Evolutionary conservation across 805 yeast species (phyloP), one percentile per base, ranked within the genome.

Genomic region (Ascoidea tarda): DNA sequence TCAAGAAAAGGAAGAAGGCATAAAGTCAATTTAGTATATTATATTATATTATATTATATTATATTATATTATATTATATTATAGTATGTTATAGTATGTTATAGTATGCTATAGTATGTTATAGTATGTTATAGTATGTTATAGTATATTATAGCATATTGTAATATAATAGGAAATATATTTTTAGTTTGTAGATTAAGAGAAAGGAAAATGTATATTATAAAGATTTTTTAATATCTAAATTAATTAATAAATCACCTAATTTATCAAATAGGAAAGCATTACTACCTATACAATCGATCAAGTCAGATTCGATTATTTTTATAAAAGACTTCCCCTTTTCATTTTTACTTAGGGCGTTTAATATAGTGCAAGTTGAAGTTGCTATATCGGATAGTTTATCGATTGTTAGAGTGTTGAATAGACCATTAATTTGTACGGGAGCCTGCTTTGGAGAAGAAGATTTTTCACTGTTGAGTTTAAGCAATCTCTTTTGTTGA

Each of bases 321-420:
- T 52, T 54, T 33, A 54, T n/a, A 16, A 54, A 46, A 28, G 21
- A 28, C 32, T 52, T 54, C 2, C 57, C 57, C 33, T 52, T 54
- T 14, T 54, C 57, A 32, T 54, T 54, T 6, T 49, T 52, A 16
- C 31, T 14, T 14, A 54, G 44, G 1, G 54, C 54, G 5, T 42
- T 44, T 8, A 54, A 33, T 14, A 54, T 45, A 32, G 50, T 32
- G 5, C 47, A 16, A 10, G 57, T 46, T 33, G 51, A 52, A 8
- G 32, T 54, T 5, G 54, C 53, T 31, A 55, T 55, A 53, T 64
- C 57, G 6, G 54, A 47, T n/a, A 51, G 33, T 31, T 49, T 38
- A 38, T 14, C 14, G 21, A 21, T 21, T 21, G 28, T 21, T 21
- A 21, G 28, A 21, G 28, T 21, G 28, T 21, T 21, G 28, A 21